Conservation (phyloP, 2,329 filamentous ascomycete species). For the Xylaria sp. region DNA sequence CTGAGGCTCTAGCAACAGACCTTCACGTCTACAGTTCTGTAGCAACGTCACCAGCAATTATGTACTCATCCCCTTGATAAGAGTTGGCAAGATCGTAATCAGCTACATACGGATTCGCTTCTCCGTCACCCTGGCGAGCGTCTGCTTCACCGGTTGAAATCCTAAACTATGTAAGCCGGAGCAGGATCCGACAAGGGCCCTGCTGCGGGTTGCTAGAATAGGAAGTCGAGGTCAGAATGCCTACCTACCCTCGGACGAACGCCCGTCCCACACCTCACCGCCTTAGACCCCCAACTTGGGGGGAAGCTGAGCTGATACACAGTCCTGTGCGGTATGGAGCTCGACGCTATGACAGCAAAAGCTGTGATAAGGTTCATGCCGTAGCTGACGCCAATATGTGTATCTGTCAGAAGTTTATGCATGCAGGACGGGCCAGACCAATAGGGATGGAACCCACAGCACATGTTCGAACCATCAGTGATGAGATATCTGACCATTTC, state of each 20-base stretch:
- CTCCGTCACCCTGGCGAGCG: not conserved
- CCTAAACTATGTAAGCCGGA: too few relatives aligned
- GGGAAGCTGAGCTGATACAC: not conserved
- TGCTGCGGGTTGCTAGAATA: not conserved
- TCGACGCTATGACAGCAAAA: not conserved
- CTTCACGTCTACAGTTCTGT: too few relatives aligned
- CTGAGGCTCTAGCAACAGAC: too few relatives aligned
- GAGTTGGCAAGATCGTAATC: not conserved
- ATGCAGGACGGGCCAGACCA: not conserved
- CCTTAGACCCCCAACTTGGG: not conserved
- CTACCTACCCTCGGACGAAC: not conserved
- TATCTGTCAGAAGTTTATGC: not conserved
- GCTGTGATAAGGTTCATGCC: not conserved
- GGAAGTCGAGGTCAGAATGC: not conserved
- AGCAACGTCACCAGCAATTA: not conserved
- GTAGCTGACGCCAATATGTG: not conserved
- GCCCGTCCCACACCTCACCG: not conserved
- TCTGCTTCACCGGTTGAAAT: not conserved
- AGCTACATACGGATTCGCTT: too few relatives aligned
- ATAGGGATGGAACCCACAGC: not conserved
- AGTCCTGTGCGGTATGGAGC: not conserved
- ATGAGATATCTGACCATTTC: too few relatives aligned
- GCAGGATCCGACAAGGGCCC: not conserved
- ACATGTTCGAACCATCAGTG: too few relatives aligned
- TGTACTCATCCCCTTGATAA: not conserved